phyloP scores from a whole-genome alignment of 2,329 filamentous ascomycete genomes.

The Pyrenochaeta sp. region DNA sequence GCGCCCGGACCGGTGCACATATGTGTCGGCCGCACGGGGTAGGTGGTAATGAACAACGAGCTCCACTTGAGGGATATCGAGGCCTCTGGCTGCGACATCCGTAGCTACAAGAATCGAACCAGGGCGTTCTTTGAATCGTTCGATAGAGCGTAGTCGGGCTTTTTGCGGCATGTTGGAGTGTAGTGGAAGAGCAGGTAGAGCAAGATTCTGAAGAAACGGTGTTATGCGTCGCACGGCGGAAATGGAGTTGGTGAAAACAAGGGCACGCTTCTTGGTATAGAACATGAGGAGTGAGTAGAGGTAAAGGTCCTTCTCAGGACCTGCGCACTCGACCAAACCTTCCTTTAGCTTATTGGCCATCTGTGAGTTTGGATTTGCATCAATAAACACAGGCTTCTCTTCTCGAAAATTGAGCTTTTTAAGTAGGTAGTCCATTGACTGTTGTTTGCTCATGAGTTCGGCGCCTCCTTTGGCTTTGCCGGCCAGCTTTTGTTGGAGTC shows the following conservation, averaged over 20 bases:
- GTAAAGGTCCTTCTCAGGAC: conserved; percentile 96
- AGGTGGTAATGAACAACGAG: conserved; percentile 95
- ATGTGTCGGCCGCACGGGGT: conserved; percentile 87
- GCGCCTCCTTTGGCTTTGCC: conserved; percentile 65
- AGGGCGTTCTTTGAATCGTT: conserved; percentile 77
- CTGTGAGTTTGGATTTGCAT: conserved; percentile 86
- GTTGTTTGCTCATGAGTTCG: conserved; percentile 73
- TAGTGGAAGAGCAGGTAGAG: conserved; percentile 77
- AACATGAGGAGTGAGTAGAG: conserved; percentile 88
- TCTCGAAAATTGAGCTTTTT: conserved; percentile 89
- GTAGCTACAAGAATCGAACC: conserved; percentile 84
- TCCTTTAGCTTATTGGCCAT: conserved; percentile 89
- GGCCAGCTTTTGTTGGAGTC: conserved; percentile 87
- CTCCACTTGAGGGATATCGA: conserved; percentile 91
- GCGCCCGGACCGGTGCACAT: conserved; percentile 93
- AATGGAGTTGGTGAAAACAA: conserved; percentile 97
- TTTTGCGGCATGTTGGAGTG: conserved; percentile 98
- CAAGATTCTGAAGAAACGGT: conserved; percentile 83
- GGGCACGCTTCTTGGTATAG: conserved; percentile 79
- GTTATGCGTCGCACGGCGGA: conserved; percentile 86
- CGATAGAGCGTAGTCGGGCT: conserved; percentile 88
- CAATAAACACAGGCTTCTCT: conserved; percentile 86
- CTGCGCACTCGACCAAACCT: conserved; percentile 88
- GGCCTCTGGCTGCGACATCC: conserved; percentile 89
- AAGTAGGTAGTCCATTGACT: conserved; percentile 92